A percentile compares a stretch with the other conserved stretches of the same genome.
These are phyloP conservation scores for Grosmannia clavigera DNA, from an alignment of 2,329 filamentous ascomycete genomes.

Conservation along the genomic window DNA sequence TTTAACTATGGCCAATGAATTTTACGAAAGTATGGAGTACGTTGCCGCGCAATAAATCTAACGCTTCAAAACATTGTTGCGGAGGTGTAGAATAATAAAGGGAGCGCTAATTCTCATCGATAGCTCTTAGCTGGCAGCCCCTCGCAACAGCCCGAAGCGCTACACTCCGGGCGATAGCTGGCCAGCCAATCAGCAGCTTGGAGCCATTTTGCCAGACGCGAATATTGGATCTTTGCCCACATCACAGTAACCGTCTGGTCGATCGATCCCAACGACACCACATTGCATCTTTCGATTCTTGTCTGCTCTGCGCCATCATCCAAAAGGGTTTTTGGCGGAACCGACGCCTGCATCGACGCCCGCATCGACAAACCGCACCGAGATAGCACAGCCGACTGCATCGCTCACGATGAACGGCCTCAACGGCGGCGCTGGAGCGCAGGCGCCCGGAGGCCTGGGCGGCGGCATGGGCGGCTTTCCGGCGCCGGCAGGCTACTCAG, in stretches of 20 bases:
- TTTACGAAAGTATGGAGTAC: not conserved
- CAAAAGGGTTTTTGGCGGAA: not conserved
- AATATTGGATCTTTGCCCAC: not conserved
- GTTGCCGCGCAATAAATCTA: too few species aligned
- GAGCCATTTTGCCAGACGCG: not conserved
- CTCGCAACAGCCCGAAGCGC: too few species aligned
- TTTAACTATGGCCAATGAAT: not conserved
- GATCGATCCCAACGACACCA: not conserved
- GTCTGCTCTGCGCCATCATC: not conserved
- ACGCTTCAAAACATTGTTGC: not conserved
- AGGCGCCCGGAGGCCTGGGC: slow-evolving; percentile 16
- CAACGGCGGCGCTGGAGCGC: slow-evolving; percentile 1
- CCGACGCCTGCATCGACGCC: not conserved
- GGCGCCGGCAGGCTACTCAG: slow-evolving; percentile 55
- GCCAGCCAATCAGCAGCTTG: not conserved
- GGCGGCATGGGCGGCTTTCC: slow-evolving; percentile 36
- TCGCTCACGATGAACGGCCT: slow-evolving; percentile 8
- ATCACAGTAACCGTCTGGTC: not conserved
- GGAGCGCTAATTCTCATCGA: too few species aligned
- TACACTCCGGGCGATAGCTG: not conserved
- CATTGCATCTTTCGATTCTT: not conserved
- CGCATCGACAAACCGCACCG: not conserved
- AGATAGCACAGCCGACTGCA: not conserved
- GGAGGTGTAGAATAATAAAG: not conserved
- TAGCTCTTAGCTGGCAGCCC: too few species aligned